Percentiles rank a stretch among this genome's conserved stretches.
Conservation (phyloP, 352 stramenopile genomes). For the Phytophthora parvispora region DNA sequence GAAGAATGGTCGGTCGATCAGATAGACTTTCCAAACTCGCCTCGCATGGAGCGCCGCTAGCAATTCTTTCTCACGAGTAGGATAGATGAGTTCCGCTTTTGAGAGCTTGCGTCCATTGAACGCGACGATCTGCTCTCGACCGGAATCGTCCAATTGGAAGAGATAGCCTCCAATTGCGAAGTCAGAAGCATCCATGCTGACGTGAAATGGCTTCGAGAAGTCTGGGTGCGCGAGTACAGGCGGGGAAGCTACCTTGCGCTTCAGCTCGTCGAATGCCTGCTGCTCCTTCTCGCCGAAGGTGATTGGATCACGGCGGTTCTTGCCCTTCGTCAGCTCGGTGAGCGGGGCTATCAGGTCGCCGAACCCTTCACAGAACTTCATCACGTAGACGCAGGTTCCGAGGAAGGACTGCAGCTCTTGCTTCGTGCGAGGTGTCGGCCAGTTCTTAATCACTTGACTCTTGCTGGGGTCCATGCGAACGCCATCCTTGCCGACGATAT, state of each 20-base stretch:
- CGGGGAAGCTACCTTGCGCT: not conserved
- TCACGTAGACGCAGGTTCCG: slow-evolving; percentile 23
- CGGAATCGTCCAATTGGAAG: not conserved
- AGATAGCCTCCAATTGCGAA: slow-evolving; percentile 1
- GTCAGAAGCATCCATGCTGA: slow-evolving; percentile 8
- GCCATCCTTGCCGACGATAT: slow-evolving; percentile 6
- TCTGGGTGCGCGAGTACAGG: slow-evolving; percentile 10
- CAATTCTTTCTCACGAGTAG: slow-evolving; percentile 7
- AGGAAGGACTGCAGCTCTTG: slow-evolving; percentile 22
- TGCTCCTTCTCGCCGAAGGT: not conserved
- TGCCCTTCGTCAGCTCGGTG: slow-evolving; percentile 1
- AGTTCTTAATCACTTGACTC: slow-evolving; percentile 8
- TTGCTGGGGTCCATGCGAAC: slow-evolving; percentile 29
- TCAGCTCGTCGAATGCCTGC: not conserved
- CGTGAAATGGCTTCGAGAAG: slow-evolving; percentile 1
- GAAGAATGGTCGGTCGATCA: slow-evolving; percentile 1
- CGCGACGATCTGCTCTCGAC: not conserved
- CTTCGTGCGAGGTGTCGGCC: slow-evolving; percentile 14
- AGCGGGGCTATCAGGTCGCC: slow-evolving; percentile 5
- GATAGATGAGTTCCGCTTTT: slow-evolving; percentile 1
- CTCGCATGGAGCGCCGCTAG: slow-evolving; percentile 1
- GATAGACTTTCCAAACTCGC: slow-evolving; percentile 4
- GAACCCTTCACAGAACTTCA: slow-evolving; percentile 18
- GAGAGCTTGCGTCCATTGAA: not conserved
- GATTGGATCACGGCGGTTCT: not conserved